Evolutionary conservation across 1,284 basidiomycete species (phyloP), one percentile per base, ranked within the genome.

Genomic region (Veloporphyrellus conicus): DNA sequence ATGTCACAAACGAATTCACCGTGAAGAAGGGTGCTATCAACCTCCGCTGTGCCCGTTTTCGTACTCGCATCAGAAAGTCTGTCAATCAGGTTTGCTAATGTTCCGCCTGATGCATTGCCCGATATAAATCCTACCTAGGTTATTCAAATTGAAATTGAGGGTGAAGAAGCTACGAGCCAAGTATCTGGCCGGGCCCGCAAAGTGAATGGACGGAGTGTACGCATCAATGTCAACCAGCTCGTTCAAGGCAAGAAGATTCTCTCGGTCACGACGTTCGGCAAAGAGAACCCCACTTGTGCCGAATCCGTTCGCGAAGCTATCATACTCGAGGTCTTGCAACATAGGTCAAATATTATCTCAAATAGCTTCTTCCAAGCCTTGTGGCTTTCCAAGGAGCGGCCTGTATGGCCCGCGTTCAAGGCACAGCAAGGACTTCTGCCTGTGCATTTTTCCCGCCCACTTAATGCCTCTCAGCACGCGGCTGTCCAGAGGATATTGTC

Each of bases 251-350:
- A 48, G 22, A 45, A 48, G 20, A 53, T 69, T 35, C 41, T 58
- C 31, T 62, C 62, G 6, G 61, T 75, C 37, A 66, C 57, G 2
- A 76, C 78, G 1, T 44, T 75, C 15, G 79, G 77, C 8, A 70
- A 63, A 43, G 74, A 71, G n/a, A 50, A 55, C 2, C 68, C 63
- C 0, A 79, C 74, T 4, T 50, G 10, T 8, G 72, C 77, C 1
- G 77, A 82, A 51, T 47, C 41, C 0, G 27, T 57, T 41, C 70
- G 73, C n/a, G 59, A 62, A 18, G 34, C 42, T 0, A 51, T 71
- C n/a, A 56, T 77, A 8, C 63, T 75, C 23, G 31, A 45, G 7
- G 61, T 66, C 0, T 54, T 82, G 8, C 72, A 76, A 46, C 51
- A 60, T 5, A 45, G 33, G 0, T 49, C 54, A 5, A 50, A 53